Base-by-base conservation (phyloP, 202 grass and related monocot species). In the Schoenoplectus tabernaemontani region DNA sequence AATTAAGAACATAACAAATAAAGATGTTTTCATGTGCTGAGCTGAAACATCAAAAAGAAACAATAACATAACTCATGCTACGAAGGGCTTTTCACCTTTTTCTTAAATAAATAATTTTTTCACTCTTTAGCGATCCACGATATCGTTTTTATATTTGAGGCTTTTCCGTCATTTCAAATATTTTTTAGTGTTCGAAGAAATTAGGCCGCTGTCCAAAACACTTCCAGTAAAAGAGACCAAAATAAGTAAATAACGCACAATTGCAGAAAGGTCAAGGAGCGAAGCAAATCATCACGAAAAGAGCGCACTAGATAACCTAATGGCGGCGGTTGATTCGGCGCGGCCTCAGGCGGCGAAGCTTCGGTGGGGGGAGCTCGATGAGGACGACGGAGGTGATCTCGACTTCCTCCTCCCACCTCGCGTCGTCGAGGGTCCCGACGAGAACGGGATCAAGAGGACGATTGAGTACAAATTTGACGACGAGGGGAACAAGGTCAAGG, bases 381-480 rank as follows among this genome's bases (percentile, higher is more conserved):
- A 94, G 48, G 92, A 96, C 68, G 92, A 91, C 23, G 86, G 62
- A 20, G 82, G 36, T 7, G 86, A 91, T 80, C 85, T 97, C 32
- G 78, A 87, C 73, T 89, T 86, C 86, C 81, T 89, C 13, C 88
- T 96, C 1, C 90, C 90, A 34, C 90, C 90, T 32, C 82, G 78
- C 8, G 86, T 91, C 11, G 89, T 96, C 42, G 76, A 77, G 67
- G 90, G 85, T 26, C 93, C 90, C 28, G 93, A 96, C 78, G 88
- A 83, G 78, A 83, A 75, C 83, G 93, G 93, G 9, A 15, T 91
- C 78, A 90, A 78, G 78, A 87, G 50, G 75, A 85, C 82, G 48
- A 84, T 93, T 41, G 88, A 97, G 83, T 97, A 89, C 66, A 71
- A 83, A 57, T 91, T 97, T 78, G 90, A 97, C 63, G 90, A 86